These are phyloP conservation scores for Ceratocystis ficicola DNA, from an alignment of 2,329 filamentous ascomycete genomes.

Conservation along the genomic window DNA sequence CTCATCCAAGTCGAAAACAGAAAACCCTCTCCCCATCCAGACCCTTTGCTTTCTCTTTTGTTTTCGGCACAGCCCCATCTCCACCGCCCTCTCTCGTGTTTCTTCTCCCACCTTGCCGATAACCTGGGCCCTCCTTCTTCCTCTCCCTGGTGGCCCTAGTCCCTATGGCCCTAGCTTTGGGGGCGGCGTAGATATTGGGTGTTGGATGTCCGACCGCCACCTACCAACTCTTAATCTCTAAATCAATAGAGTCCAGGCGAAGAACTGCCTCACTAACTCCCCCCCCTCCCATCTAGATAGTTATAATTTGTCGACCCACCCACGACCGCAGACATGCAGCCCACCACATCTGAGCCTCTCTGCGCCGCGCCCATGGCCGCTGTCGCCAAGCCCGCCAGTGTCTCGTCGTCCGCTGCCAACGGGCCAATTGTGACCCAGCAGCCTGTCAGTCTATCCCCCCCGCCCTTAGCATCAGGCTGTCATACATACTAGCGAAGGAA, in stretches of 20 bases:
- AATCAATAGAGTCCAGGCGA: not conserved
- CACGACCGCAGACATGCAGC: slow-evolving; percentile 3
- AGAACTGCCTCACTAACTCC: not conserved
- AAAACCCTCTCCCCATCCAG: not conserved
- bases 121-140: not conserved
- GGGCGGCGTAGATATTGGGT: not conserved
- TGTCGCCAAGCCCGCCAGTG: not conserved
- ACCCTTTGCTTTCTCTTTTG: not conserved
- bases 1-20: not conserved
- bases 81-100: not conserved
- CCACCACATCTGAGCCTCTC: slow-evolving; percentile 8
- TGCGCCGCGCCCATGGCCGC: slow-evolving; percentile 15
- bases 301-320: not conserved
- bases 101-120: not conserved
- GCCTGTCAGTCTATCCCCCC: slow-evolving; percentile 21
- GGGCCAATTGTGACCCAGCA: slow-evolving; percentile 22
- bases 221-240: too few relatives aligned
- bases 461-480: not conserved
- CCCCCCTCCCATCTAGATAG: not conserved
- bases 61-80: slow-evolving; percentile 2
- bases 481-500: not conserved
- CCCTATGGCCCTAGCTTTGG: not conserved
- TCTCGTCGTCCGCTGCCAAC: not conserved
- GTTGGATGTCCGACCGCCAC: not conserved
- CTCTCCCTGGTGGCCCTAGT: not conserved